Conservation (phyloP, 805 yeast species). For the Metschnikowia borealis region DNA sequence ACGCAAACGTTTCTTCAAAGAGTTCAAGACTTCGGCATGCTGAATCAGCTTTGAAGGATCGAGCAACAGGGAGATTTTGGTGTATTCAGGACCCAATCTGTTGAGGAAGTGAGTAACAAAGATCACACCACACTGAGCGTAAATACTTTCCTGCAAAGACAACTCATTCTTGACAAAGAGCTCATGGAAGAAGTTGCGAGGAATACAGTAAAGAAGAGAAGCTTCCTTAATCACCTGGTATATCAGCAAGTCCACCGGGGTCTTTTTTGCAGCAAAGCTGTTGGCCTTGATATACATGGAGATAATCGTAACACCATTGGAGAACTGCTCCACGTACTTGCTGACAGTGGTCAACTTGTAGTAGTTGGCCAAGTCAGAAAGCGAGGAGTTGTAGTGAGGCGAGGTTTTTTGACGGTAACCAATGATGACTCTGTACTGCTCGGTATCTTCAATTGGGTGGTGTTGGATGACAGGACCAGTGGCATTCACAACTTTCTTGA, state of each 20-base stretch:
- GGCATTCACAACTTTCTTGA: conserved; percentile 62
- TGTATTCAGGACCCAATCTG: conserved; percentile 88
- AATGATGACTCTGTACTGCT: conserved; percentile 82
- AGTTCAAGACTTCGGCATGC: conserved; percentile 70
- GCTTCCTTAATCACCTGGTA: conserved; percentile 93
- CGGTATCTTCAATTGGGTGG: conserved; percentile 70
- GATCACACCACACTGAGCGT: conserved; percentile 89
- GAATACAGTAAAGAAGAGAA: conserved; percentile 85
- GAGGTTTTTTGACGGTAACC: conserved; percentile 84
- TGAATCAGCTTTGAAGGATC: conserved; percentile 58
- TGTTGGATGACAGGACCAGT: conserved; percentile 93
- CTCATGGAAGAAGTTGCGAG: conserved; percentile 75
- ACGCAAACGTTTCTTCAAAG: conserved; percentile 83
- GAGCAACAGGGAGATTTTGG: conserved; percentile 59
- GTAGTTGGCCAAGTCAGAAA: conserved; percentile 81
- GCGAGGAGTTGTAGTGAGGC: conserved; percentile 81
- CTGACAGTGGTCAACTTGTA: conserved; percentile 81
- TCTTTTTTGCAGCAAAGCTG: conserved; percentile 21
- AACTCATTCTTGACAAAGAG: conserved; percentile 70
- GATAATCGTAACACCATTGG: conserved; percentile 81
- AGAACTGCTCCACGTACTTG: conserved; percentile 90
- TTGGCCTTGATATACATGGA: conserved; percentile 69
- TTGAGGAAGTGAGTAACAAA: conserved; percentile 93
- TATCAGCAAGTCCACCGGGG: conserved; percentile 68
- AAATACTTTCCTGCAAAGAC: conserved; percentile 90